Conservation (phyloP, 2,329 filamentous ascomycete species). For the Blumeria hordei region DNA sequence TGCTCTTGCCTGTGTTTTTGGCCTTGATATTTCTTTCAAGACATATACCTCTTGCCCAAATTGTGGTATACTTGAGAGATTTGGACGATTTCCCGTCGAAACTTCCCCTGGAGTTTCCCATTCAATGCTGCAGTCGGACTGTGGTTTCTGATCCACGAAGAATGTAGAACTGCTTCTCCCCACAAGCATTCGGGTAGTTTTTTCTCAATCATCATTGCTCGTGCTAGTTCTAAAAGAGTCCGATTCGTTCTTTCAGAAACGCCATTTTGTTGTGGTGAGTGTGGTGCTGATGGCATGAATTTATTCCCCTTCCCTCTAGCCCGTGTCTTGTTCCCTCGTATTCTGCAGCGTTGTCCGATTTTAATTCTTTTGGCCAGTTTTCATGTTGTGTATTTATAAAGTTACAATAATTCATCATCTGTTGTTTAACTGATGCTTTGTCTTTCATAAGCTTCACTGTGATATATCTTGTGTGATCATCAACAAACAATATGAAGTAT, state of each 20-base stretch:
- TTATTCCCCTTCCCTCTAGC: background rate
- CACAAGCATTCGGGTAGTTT: background rate
- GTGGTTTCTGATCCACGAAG: background rate
- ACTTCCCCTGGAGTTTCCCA: background rate
- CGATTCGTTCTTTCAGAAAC: background rate
- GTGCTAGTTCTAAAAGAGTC: background rate
- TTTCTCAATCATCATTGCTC: background rate
- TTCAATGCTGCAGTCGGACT: background rate
- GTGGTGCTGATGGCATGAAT: background rate
- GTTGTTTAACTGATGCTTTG: background rate
- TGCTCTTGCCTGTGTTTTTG: background rate
- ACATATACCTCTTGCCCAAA: background rate
- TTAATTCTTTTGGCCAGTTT: background rate
- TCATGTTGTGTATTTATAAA: background rate
- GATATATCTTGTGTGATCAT: background rate
- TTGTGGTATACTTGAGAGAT: background rate
- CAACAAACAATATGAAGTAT: background rate
- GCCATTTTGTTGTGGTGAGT: slow-evolving; percentile 1
- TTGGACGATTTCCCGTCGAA: background rate
- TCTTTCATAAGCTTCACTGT: slow-evolving; percentile 1
- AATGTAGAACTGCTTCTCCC: background rate
- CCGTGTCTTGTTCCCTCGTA: background rate
- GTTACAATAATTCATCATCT: background rate
- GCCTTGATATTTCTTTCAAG: background rate
- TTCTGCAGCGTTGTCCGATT: background rate